Conservation (phyloP, 495 filamentous ascomycete genomes). For the Penicillium canariense region DNA sequence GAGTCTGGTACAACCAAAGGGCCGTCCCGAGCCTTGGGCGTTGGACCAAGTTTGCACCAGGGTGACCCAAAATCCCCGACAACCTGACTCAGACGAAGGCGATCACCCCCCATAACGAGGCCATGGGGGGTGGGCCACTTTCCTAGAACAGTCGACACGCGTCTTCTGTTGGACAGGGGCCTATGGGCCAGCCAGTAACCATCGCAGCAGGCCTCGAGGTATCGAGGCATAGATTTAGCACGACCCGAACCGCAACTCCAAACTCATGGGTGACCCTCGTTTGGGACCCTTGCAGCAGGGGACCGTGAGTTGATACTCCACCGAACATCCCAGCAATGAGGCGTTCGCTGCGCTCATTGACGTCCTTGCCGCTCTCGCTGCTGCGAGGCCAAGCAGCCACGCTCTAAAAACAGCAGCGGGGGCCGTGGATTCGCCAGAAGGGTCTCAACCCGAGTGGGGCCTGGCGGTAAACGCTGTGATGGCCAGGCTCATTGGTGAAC, state of each 20-base stretch:
- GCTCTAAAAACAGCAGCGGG: constrained; percentile 17
- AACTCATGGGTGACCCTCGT: background rate
- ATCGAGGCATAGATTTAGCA: background rate
- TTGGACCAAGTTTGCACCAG: constrained; percentile 2
- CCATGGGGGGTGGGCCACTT: background rate
- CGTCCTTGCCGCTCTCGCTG: constrained; percentile 7
- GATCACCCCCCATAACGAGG: background rate
- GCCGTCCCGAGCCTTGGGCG: constrained; percentile 26
- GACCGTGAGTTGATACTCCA: constrained; percentile 18
- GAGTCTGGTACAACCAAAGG: constrained; percentile 27
- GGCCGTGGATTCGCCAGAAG: constrained; percentile 16
- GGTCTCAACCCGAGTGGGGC: constrained; percentile 17
- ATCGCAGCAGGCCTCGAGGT: background rate
- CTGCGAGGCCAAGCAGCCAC: constrained; percentile 15
- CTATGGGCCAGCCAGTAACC: background rate
- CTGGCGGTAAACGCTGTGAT: constrained; percentile 14
- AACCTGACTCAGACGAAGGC: background rate
- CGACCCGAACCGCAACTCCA: background rate
- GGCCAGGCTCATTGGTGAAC: constrained; percentile 6
- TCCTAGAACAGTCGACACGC: background rate
- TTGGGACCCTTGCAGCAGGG: constrained; percentile 14
- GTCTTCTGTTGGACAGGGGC: background rate
- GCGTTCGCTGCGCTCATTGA: constrained; percentile 12
- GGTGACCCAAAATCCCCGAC: background rate
- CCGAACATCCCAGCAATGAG: constrained; percentile 12